Evolutionary conservation across 495 filamentous ascomycete genomes (phyloP).

Genomic region (Endocarpon pusillum): DNA sequence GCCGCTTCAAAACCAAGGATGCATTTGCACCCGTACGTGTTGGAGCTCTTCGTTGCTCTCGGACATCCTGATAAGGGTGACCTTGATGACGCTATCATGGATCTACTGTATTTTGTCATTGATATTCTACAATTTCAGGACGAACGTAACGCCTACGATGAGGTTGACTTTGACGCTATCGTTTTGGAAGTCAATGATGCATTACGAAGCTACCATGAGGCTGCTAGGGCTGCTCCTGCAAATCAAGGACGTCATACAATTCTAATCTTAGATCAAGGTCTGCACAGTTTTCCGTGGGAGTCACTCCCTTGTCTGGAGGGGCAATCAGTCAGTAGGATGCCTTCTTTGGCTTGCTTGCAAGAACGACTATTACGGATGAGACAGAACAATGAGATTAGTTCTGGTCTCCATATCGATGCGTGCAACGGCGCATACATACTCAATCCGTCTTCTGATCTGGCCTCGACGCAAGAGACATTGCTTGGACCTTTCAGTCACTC

Average conservation of each 20-base stretch:
- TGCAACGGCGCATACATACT: conserved; percentile 65
- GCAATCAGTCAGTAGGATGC: conserved; percentile 67
- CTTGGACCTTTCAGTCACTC: conserved; percentile 33
- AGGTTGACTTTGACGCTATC: conserved; percentile 90
- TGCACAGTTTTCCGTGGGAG: conserved; percentile 91
- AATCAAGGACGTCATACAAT: conserved; percentile 64
- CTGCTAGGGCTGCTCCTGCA: conserved; percentile 24
- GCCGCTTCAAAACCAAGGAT: conserved; percentile 32
- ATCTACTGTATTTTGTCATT: conserved; percentile 87
- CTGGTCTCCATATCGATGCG: conserved; percentile 36
- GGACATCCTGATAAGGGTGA: conserved; percentile 57
- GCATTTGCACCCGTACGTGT: conserved; percentile 54
- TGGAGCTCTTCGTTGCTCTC: conserved; percentile 78
- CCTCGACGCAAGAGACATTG: conserved; percentile 61
- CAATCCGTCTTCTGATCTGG: conserved; percentile 71
- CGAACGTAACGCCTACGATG: conserved; percentile 91
- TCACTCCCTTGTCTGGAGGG: conserved; percentile 71
- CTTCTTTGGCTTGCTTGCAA: conserved; percentile 64
- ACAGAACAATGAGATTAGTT: conserved; percentile 11
- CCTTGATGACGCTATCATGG: conserved; percentile 68
- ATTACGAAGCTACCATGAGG: conserved; percentile 57
- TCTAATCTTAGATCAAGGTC: conserved; percentile 76
- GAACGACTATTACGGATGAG: conserved; percentile 42
- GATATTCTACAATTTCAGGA: conserved; percentile 95
- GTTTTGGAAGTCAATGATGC: conserved; percentile 70